Conservation (phyloP, 768 basidiomycete species). For the Floccularia luteovirens region DNA sequence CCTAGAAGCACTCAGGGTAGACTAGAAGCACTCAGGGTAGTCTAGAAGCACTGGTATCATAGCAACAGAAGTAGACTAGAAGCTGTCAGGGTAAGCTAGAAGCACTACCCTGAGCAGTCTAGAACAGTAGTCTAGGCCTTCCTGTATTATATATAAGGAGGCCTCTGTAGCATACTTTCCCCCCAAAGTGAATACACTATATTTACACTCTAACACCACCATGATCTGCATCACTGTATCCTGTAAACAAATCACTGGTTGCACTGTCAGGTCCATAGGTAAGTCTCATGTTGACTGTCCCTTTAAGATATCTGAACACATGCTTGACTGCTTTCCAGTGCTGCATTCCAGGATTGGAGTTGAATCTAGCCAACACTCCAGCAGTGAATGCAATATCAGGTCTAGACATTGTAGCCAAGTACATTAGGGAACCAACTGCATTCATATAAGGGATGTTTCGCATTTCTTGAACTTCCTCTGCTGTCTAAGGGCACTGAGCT, state of each 20-base stretch:
- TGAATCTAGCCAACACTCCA: slow-evolving; percentile 13
- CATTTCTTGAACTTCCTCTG: slow-evolving; percentile 15
- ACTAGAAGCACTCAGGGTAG: too few relatives aligned
- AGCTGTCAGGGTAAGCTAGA: too few relatives aligned
- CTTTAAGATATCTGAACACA: slow-evolving; percentile 26
- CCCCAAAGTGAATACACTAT: too few relatives aligned
- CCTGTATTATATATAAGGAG: too few relatives aligned
- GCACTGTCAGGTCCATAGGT: slow-evolving; percentile 1
- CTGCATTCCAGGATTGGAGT: slow-evolving; percentile 12
- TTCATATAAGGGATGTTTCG: slow-evolving; percentile 17
- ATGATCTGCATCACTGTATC: slow-evolving; percentile 19
- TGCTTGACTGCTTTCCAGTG: slow-evolving; percentile 31
- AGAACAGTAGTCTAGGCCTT: too few relatives aligned
- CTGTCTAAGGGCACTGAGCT: slow-evolving; percentile 11
- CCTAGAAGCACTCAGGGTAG: too few relatives aligned
- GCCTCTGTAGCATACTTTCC: too few relatives aligned
- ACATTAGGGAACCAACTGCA: slow-evolving; percentile 20
- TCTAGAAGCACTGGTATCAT: too few relatives aligned
- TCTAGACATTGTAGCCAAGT: slow-evolving; percentile 17
- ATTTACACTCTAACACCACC: too few relatives aligned
- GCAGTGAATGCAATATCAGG: slow-evolving; percentile 18
- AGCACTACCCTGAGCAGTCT: too few relatives aligned
- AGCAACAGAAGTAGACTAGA: too few relatives aligned
- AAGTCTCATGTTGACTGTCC: slow-evolving; percentile 17
- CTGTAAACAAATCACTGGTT: neutral